These are phyloP conservation scores for Boletellus ananas DNA, from an alignment of 768 basidiomycete genomes.

Conservation along the genomic window DNA sequence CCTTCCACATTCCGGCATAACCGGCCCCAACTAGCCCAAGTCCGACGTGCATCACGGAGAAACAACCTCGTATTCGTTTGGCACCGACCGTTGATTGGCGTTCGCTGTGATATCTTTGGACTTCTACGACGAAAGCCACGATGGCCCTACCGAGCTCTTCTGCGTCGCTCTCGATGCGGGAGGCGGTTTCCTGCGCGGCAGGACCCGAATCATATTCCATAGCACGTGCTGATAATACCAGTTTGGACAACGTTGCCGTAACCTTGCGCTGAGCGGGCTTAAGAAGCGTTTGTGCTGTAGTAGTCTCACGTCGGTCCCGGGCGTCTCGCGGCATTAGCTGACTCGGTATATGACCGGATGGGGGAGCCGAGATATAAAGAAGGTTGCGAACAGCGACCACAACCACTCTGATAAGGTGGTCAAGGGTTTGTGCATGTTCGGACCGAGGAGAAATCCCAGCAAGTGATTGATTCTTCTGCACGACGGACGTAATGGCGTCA, in stretches of 20 bases:
- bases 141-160: constrained; percentile 73
- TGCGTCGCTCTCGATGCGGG: constrained; percentile 71
- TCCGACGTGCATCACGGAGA: constrained; percentile 62
- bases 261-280: constrained; percentile 84
- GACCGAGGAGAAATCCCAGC: constrained; percentile 41
- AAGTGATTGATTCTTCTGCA: constrained; percentile 52
- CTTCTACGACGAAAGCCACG: constrained; percentile 62
- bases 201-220: constrained; percentile 77
- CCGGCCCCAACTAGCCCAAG: constrained; percentile 80
- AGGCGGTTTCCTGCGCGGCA: constrained; percentile 56
- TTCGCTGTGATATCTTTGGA: constrained; percentile 52
- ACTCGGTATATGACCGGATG: constrained; percentile 57
- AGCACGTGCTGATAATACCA: constrained; percentile 88
- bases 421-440: constrained; percentile 57
- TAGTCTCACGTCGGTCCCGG: constrained; percentile 41
- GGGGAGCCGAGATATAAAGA: constrained; percentile 62
- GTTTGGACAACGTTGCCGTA: constrained; percentile 82
- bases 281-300: constrained; percentile 53
- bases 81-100: constrained; percentile 23
- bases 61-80: constrained; percentile 60
- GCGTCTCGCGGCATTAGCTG: constrained; percentile 49
- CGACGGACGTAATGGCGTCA: constrained; percentile 57
- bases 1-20: constrained; percentile 72
- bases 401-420: constrained; percentile 56
- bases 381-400: constrained; percentile 76